A percentile compares a stretch with the other conserved stretches of the same genome.
Evolutionary conservation across 495 filamentous ascomycete species (phyloP).

Genomic region (Rusavskia elegans): DNA sequence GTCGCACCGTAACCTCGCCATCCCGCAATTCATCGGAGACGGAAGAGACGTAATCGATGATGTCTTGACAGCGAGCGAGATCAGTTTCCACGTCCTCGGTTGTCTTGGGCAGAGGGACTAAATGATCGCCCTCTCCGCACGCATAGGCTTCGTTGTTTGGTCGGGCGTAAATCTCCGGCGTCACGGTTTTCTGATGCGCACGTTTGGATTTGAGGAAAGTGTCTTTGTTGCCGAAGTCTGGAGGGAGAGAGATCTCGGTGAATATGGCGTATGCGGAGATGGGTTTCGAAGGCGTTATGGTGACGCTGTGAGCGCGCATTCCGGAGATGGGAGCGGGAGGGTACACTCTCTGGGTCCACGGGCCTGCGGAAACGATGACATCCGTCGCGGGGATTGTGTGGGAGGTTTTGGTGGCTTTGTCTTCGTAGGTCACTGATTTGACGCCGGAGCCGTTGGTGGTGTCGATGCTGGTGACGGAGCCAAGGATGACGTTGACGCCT

Average conservation of each 20-base stretch:
- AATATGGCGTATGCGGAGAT: slow-evolving; percentile 83
- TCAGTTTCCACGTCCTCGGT: slow-evolving; percentile 69
- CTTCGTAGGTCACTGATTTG: slow-evolving; percentile 56
- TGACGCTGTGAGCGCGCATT: slow-evolving; percentile 78
- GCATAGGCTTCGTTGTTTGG: slow-evolving; percentile 83
- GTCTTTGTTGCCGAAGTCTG: slow-evolving; percentile 22
- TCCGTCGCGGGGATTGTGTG: slow-evolving; percentile 60
- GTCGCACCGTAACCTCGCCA: slow-evolving; percentile 62
- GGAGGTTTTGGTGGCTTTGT: slow-evolving; percentile 40
- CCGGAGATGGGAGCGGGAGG: slow-evolving; percentile 65
- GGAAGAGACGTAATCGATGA: slow-evolving; percentile 63
- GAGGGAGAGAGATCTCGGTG: slow-evolving; percentile 69
- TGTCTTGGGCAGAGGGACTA: slow-evolving; percentile 57
- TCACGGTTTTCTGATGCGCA: slow-evolving; percentile 42
- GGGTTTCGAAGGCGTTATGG: slow-evolving; percentile 55
- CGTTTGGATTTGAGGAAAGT: slow-evolving; percentile 34
- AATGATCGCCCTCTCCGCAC: slow-evolving; percentile 76
- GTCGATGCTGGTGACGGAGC: slow-evolving; percentile 48
- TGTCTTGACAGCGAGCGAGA: slow-evolving; percentile 64
- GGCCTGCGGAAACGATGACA: slow-evolving; percentile 71
- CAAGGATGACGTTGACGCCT: slow-evolving; percentile 39
- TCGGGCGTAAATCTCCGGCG: slow-evolving; percentile 87
- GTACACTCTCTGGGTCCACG: slow-evolving; percentile 67
- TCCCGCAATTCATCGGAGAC: slow-evolving; percentile 62
- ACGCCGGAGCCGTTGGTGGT: slow-evolving; percentile 32